Conservation (phyloP, 306 rosid species). For the Pueraria montana region DNA sequence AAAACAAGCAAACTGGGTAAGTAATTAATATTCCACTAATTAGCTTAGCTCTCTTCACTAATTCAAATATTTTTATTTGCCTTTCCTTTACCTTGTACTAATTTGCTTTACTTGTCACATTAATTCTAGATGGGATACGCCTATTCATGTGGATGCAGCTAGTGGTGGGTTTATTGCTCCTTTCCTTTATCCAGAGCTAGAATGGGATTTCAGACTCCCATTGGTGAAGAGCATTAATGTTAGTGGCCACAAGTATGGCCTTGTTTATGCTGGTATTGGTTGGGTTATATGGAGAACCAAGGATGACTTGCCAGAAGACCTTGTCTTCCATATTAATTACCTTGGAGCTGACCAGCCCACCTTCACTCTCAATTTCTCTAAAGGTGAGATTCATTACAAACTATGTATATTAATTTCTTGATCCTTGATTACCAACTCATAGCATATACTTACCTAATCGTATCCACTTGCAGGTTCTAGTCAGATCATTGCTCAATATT, state of each 20-base stretch:
- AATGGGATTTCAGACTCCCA: slow-evolving; percentile 88
- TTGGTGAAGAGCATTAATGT: slow-evolving; percentile 88
- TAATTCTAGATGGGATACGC: slow-evolving; percentile 69
- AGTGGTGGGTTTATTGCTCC: slow-evolving; percentile 92
- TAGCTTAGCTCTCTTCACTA: background rate
- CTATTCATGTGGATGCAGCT: slow-evolving; percentile 88
- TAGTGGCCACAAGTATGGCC: slow-evolving; percentile 87
- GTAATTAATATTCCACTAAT: slow-evolving; percentile 7
- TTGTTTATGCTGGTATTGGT: slow-evolving; percentile 88
- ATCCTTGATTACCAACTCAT: slow-evolving; percentile 12
- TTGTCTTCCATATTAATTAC: slow-evolving; percentile 66
- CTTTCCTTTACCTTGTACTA: background rate
- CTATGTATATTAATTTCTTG: background rate
- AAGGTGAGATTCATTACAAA: slow-evolving; percentile 41
- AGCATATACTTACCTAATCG: background rate
- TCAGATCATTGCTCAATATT: slow-evolving; percentile 76
- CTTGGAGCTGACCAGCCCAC: slow-evolving; percentile 65
- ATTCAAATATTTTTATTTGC: background rate
- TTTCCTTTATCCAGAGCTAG: slow-evolving; percentile 76
- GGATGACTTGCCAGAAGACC: slow-evolving; percentile 72
- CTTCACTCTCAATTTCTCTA: slow-evolving; percentile 61
- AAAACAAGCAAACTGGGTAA: slow-evolving; percentile 73
- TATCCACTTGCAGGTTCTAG: slow-evolving; percentile 63
- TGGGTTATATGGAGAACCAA: slow-evolving; percentile 77
- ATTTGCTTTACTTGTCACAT: slow-evolving; percentile 16